Base-by-base conservation (phyloP, 116 monocot genomes). In the Trichopus zeylanicus region DNA sequence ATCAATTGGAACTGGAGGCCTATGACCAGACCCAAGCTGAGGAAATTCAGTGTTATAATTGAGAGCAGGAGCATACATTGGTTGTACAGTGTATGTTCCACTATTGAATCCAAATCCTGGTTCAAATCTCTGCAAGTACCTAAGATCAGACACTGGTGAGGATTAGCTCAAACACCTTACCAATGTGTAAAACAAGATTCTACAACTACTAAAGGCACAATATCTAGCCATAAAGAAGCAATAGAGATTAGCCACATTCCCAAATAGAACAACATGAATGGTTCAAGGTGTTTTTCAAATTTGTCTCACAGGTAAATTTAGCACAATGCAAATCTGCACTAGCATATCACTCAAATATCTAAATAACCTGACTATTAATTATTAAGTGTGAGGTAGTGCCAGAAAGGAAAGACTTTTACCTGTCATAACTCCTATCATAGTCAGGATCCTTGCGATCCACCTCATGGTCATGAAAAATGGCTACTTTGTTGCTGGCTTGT, bases 11-110 rank as follows among this genome's bases (percentile, higher is more conserved):
- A 92, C 59, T 25, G 66, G 87, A 59, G 83, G 62, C 32, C 80
- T 56, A 6, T 78, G 81, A 57, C 65, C 66, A n/a, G 84, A 67
- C 31, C 87, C 81, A 52, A 95, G 91, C 33, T 90, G 91, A 31
- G 95, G 95, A 62, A 90, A 95, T 60, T 90, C 95, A 8, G 90
- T 81, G 29, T 95, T 83, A 54, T 95, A 90, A 67, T 84, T 95
- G 29, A 90, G 76, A 62, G 77, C 76, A 47, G 95, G 95, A 5
- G 83, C 56, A 70, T 87, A 90, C 54, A 95, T 51, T 6, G 95
- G 74, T 51, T 84, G 95, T 28, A 95, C 75, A 15, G 79, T 32
- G 53, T 84, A 95, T 20, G 66, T 62, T 19, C 83, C 95, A 29
- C 84, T 74, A 72, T 39, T 79, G 47, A 87, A 95, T 60, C 90